Evolutionary conservation across 805 yeast species (phyloP).

Genomic region (Hermanozyma aechmeae): DNA sequence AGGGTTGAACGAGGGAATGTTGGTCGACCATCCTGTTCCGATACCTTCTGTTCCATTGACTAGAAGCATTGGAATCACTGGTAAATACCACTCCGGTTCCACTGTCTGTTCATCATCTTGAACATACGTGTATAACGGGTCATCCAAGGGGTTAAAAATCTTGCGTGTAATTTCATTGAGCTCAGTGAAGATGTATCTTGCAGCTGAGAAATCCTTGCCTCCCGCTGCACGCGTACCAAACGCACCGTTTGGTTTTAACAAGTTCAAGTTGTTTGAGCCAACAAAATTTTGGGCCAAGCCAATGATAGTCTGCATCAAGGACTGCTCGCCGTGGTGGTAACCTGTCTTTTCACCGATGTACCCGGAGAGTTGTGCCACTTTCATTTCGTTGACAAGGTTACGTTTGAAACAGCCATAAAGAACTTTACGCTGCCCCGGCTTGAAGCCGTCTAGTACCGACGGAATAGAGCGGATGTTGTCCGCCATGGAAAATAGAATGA

Average conservation of each 20-base stretch:
- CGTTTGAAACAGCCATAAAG: conserved; percentile 80
- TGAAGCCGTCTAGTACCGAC: conserved; percentile 85
- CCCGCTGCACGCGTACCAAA: conserved; percentile 96
- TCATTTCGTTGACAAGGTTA: conserved; percentile 67
- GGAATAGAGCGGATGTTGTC: conserved; percentile 95
- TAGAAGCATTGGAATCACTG: conserved; percentile 88
- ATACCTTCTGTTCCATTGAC: conserved; percentile 97
- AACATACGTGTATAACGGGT: conserved; percentile 64
- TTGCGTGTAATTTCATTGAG: conserved; percentile 65
- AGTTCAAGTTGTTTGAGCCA: conserved; percentile 82
- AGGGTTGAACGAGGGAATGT: conserved; percentile 87
- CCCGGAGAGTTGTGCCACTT: conserved; percentile 87
- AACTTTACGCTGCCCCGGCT: conserved; percentile 95
- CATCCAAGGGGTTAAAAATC: conserved; percentile 74
- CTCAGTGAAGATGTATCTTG: conserved; percentile 91
- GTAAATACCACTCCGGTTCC: conserved; percentile 93
- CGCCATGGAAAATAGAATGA: conserved; percentile 92
- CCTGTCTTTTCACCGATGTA: conserved; percentile 82
- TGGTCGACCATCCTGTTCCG: conserved; percentile 98
- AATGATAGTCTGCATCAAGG: conserved; percentile 82
- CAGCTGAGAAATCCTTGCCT: conserved; percentile 98
- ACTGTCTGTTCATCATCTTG: conserved; percentile 91
- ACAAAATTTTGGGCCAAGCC: conserved; percentile 93
- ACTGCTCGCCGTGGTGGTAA: conserved; percentile 91
- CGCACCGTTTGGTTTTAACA: conserved; percentile 84